phyloP scores from a whole-genome alignment of 768 basidiomycete species.

The Pisolithus albus region DNA sequence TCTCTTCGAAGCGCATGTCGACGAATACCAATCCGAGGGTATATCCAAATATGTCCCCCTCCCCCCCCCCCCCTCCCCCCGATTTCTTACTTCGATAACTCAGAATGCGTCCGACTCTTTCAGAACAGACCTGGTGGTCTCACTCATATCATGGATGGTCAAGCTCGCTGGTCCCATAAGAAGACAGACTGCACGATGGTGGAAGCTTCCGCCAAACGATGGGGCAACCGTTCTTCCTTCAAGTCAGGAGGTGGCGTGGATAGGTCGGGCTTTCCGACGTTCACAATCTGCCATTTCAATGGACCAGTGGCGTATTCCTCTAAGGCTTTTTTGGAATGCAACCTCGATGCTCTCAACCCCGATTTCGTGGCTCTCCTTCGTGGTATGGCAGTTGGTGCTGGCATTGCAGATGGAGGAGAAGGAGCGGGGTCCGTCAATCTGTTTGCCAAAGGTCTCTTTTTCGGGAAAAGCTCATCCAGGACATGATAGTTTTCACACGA shows the following conservation, averaged over 20 bases:
- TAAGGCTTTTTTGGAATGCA: slow-evolving; percentile 83
- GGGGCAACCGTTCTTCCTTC: slow-evolving; percentile 91
- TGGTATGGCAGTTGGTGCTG: slow-evolving; percentile 34
- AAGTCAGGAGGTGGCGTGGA: slow-evolving; percentile 64
- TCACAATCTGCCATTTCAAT: slow-evolving; percentile 89
- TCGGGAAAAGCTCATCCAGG: slow-evolving; percentile 88
- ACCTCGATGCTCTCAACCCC: slow-evolving; percentile 83
- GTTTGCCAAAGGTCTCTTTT: slow-evolving; percentile 87
- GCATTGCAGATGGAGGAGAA: slow-evolving; percentile 43
- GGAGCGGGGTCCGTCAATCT: slow-evolving; percentile 79
- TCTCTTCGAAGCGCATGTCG: slow-evolving; percentile 74
- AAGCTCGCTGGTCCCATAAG: slow-evolving; percentile 76
- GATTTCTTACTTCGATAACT: slow-evolving; percentile 82
- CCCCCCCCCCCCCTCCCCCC: too few relatives aligned
- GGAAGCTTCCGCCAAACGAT: slow-evolving; percentile 88
- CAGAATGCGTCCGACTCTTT: slow-evolving; percentile 81
- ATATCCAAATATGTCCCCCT: slow-evolving; percentile 63
- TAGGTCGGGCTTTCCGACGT: slow-evolving; percentile 74
- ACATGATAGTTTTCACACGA: slow-evolving; percentile 91
- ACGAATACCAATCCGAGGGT: slow-evolving; percentile 80
- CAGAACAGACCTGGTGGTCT: slow-evolving; percentile 86
- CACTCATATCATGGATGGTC: slow-evolving; percentile 97
- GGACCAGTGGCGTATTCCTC: slow-evolving; percentile 89
- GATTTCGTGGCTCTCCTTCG: slow-evolving; percentile 89
- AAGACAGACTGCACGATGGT: slow-evolving; percentile 94